phyloP scores from a whole-genome alignment of 805 yeast species.

The Ogataea parapolymorpha region DNA sequence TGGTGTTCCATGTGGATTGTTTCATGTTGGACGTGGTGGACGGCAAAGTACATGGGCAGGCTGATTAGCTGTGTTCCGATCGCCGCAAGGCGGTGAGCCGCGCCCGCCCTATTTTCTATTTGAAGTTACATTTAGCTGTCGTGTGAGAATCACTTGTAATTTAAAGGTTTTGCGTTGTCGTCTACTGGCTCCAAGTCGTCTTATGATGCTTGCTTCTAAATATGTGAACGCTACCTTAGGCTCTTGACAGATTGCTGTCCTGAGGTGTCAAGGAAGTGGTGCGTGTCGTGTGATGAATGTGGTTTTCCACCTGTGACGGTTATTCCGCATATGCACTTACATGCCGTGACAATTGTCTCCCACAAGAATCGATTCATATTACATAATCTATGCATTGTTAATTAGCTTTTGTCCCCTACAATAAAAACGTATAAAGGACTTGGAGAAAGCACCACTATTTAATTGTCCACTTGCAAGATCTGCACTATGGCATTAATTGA shows the following conservation, averaged over 20 bases:
- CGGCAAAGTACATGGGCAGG: neutral
- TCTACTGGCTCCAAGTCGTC: neutral
- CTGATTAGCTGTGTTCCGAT: neutral
- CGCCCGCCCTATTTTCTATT: neutral
- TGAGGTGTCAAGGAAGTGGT: neutral
- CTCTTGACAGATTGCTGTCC: neutral
- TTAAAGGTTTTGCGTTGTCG: neutral
- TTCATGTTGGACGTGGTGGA: neutral
- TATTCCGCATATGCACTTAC: neutral
- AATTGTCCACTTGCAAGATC: neutral
- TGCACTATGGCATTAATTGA: neutral
- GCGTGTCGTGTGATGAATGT: neutral
- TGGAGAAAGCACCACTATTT: neutral
- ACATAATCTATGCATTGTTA: constrained; percentile 1
- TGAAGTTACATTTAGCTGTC: neutral
- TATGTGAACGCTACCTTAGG: too few species aligned
- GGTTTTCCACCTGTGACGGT: neutral
- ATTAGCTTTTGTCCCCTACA: neutral
- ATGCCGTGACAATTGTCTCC: neutral
- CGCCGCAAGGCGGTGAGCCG: neutral
- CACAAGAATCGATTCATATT: neutral
- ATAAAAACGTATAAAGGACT: neutral
- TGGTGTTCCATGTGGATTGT: neutral
- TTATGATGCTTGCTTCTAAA: neutral
- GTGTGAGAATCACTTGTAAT: neutral